phyloP scores from a whole-genome alignment of 345 rosid species.

The Citrus inodora region DNA sequence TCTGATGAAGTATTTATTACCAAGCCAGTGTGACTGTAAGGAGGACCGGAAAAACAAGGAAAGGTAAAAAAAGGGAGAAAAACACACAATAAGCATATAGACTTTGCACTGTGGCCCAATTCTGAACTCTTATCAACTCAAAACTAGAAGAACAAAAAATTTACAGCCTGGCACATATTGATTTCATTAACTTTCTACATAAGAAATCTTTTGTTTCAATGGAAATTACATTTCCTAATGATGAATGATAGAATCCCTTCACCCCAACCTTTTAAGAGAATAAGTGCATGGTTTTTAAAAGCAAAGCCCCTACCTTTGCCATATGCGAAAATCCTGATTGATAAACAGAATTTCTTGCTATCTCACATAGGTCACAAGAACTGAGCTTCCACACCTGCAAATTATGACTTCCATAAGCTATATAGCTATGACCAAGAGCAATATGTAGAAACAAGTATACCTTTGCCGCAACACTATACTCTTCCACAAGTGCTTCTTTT shows the following conservation, averaged over 20 bases:
- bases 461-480: slow-evolving; percentile 57
- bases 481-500: slow-evolving; percentile 53
- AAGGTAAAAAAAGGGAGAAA: background rate
- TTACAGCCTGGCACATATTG: background rate
- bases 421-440: background rate
- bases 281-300: background rate
- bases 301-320: slow-evolving; percentile 33
- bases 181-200: background rate
- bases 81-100: background rate
- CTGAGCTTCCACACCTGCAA: slow-evolving; percentile 54
- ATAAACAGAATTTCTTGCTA: slow-evolving; percentile 53
- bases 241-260: background rate
- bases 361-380: slow-evolving; percentile 56
- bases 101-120: background rate
- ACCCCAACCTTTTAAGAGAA: background rate
- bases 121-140: background rate
- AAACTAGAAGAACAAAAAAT: background rate
- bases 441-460: slow-evolving; percentile 14
- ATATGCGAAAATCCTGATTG: slow-evolving; percentile 48
- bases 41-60: background rate
- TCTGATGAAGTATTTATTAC: slow-evolving; percentile 33
- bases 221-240: background rate
- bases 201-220: background rate
- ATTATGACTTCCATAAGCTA: background rate
- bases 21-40: slow-evolving; percentile 50